Base-by-base conservation (phyloP, 1,284 basidiomycete genomes). In the Cutaneotrichosporon mucoides region DNA sequence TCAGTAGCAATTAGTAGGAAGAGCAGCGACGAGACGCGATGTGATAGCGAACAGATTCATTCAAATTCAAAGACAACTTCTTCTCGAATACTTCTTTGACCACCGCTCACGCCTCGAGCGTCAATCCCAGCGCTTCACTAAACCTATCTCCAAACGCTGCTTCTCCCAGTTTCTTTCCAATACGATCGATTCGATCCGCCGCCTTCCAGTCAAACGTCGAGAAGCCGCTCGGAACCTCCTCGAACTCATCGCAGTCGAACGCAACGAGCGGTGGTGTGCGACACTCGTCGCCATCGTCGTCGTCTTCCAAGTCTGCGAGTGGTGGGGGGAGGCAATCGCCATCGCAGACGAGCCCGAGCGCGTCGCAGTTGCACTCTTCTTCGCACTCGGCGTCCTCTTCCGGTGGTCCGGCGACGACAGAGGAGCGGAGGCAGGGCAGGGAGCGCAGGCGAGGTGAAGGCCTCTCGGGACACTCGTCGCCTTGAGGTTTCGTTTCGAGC, bases 211-310 rank as follows among this genome's bases (percentile, higher is more conserved):
- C 24, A 24, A 24, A 24, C 24, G 24, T 24, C 24, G 24, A 24
- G 24, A 24, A 24, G 24, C 24, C 24, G 24, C 24, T 24, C 24
- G 24, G 24, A 24, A 24, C 24, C 24, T 24, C 24, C 24, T 24
- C 24, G 24, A 24, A 24, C 24, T 24, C 24, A 24, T 66, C 64
- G 35, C 53, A 60, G 37, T 51, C 49, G 15, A 41, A 16, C 34
- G 47, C 42, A n/a, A 55, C 52, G n/a, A 66, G 43, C 16, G 68
- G 66, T 5, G 70, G 70, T 8, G 72, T 73, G 24, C 53, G 46
- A 24, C 58, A 59, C 10, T 50, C 50, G 37, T 55, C 58, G 58
- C 51, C 58, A 24, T 53, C 46, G 24, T 24, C 24, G 44, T 53
- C 56, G n/a, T 61, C 63, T 38, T 66, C 65, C 15, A 60, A 40